Base-by-base conservation (phyloP, 257 asterid genomes). In the Gentiana dahurica region DNA sequence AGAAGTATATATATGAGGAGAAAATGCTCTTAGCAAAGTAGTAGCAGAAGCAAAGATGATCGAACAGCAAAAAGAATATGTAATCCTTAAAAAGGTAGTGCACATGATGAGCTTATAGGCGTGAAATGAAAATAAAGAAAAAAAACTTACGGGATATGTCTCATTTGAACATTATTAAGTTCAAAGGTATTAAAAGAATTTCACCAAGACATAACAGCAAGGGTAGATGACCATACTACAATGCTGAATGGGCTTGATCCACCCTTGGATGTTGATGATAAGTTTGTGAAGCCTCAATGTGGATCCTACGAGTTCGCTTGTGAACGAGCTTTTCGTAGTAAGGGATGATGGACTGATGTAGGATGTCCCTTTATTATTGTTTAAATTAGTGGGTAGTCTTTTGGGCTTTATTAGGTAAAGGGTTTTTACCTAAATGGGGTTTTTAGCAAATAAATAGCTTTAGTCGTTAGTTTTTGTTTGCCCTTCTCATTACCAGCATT, bases 131-230 rank as follows among this genome's bases (percentile, higher is more conserved):
- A 34, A 3, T 55, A 34, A 1, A n/a, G 43, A 10, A 36, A n/a
- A 32, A 12, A 9, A n/a, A 57, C 59, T 44, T 81, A 89, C 95
- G 95, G 46, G 92, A 67, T 64, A 68, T 84, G 73, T 81, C 95
- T 13, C 24, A 36, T 55, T 0, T 4, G 24, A 24, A 24, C 35
- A 45, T 7, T 52, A 36, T 36, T 37, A 6, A 11, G 15, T 55
- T 46, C 12, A 48, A 1, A 10, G 24, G 24, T 24, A 24, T 1
- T 24, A 24, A 24, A 24, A 24, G 24, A 24, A 24, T 24, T 24
- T 24, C 24, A 24, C 24, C 24, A 24, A 24, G 24, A 24, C 24
- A 24, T 24, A 24, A 24, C 24, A 24, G 24, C 24, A 24, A 24
- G 24, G 24, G 24, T 24, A 24, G 24, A 24, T 24, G 24, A 24